Evolutionary conservation across 768 basidiomycete genomes (phyloP).

Genomic region (Chalciporus sphaerocephalus): DNA sequence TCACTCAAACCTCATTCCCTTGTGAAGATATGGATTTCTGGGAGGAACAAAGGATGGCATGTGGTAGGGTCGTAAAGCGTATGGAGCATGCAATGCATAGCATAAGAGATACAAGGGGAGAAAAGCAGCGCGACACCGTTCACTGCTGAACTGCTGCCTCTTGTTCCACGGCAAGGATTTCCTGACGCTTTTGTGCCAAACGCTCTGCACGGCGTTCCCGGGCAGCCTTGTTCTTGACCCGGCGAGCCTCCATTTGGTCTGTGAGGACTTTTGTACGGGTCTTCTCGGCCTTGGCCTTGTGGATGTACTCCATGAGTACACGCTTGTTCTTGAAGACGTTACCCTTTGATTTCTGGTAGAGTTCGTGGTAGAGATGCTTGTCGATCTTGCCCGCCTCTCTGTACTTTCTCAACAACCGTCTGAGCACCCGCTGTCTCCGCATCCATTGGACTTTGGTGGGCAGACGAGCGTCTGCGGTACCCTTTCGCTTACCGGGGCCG

Average conservation of each 20-base stretch:
- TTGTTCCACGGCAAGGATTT: slow-evolving; percentile 78
- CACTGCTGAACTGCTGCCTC: slow-evolving; percentile 64
- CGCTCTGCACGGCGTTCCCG: slow-evolving; percentile 88
- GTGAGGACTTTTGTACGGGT: slow-evolving; percentile 93
- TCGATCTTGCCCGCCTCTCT: slow-evolving; percentile 99
- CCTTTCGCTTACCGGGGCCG: slow-evolving; percentile 97
- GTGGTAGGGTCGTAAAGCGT: slow-evolving; percentile 22
- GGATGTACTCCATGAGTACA: slow-evolving; percentile 99
- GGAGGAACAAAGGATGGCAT: slow-evolving; percentile 10
- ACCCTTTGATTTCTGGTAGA: slow-evolving; percentile 99
- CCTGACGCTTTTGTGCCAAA: slow-evolving; percentile 87
- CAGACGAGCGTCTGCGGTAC: slow-evolving; percentile 97
- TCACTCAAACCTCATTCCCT: background rate
- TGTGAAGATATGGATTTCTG: background rate
- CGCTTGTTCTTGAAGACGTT: slow-evolving; percentile 99
- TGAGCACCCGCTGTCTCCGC: slow-evolving; percentile 94
- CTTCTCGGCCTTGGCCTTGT: slow-evolving; percentile 99
- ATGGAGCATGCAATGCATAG: slow-evolving; percentile 24
- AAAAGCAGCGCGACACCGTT: slow-evolving; percentile 18
- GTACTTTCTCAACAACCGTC: slow-evolving; percentile 95
- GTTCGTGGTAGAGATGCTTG: slow-evolving; percentile 98
- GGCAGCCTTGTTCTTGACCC: slow-evolving; percentile 97
- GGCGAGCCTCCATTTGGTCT: slow-evolving; percentile 99
- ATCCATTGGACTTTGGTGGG: slow-evolving; percentile 99
- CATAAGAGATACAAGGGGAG: slow-evolving; percentile 25